A percentile compares a stretch with the other conserved stretches of the same genome.
Conservation (phyloP, 2,329 filamentous ascomycete genomes). For the Emmonsiellopsis sp. region DNA sequence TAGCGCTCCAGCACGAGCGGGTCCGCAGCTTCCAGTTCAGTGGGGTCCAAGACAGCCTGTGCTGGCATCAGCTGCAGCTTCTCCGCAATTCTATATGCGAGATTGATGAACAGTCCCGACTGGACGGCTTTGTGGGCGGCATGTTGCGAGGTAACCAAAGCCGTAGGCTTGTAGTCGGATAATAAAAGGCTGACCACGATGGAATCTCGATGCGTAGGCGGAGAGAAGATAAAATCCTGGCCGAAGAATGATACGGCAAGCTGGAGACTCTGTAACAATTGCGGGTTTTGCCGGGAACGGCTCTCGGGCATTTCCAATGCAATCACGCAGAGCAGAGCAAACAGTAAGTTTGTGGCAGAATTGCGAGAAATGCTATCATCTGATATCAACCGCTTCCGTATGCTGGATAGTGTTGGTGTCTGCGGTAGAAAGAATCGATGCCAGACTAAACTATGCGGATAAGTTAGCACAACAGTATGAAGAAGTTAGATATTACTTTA, state of each 20-base stretch:
- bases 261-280: slow-evolving; percentile 5
- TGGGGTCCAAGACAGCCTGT: slow-evolving; percentile 1
- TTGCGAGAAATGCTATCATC: background rate
- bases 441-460: slow-evolving; percentile 8
- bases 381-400: slow-evolving; percentile 7
- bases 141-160: slow-evolving; percentile 9
- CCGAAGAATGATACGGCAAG: slow-evolving; percentile 10
- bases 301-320: slow-evolving; percentile 5
- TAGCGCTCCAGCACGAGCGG: slow-evolving; percentile 5
- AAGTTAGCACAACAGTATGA: background rate
- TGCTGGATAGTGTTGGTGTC: slow-evolving; percentile 7
- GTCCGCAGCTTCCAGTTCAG: background rate
- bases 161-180: slow-evolving; percentile 12
- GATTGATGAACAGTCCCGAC: slow-evolving; percentile 9
- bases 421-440: slow-evolving; percentile 11
- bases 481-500: background rate
- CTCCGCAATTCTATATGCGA: slow-evolving; percentile 9
- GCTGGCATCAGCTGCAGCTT: slow-evolving; percentile 3
- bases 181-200: slow-evolving; percentile 9
- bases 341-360: slow-evolving; percentile 11
- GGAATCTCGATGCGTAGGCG: slow-evolving; percentile 10
- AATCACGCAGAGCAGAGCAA: slow-evolving; percentile 9
- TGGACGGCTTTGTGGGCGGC: slow-evolving; percentile 9
- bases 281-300: background rate
- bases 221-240: slow-evolving; percentile 13